phyloP scores from a whole-genome alignment of 2,329 filamentous ascomycete genomes.

The Colletotrichum kahawae region DNA sequence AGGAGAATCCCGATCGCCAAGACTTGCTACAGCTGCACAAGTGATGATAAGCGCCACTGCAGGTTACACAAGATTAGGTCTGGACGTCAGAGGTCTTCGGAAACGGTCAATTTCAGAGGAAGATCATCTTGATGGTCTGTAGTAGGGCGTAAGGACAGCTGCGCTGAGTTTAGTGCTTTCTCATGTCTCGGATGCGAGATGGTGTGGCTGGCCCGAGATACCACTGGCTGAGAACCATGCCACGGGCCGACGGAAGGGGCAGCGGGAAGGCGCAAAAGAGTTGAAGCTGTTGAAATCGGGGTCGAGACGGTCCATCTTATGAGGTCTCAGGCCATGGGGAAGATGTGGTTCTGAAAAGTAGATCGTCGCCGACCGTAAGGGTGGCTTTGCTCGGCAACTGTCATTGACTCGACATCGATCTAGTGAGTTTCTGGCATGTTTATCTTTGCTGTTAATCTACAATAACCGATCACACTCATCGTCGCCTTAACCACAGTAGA shows the following conservation, averaged over 20 bases:
- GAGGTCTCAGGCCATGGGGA: neutral
- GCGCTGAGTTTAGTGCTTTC: neutral
- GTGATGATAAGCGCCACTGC: neutral
- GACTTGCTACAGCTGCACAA: neutral
- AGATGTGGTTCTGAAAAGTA: neutral
- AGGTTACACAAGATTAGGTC: neutral
- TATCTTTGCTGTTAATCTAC: neutral
- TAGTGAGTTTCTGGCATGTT: neutral
- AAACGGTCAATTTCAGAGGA: neutral
- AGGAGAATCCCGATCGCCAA: neutral
- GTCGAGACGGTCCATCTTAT: neutral
- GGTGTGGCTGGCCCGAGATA: neutral
- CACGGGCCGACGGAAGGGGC: neutral
- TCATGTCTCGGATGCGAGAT: neutral
- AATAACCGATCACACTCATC: no score
- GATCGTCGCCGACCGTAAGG: neutral
- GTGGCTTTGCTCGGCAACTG: neutral
- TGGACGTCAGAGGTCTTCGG: neutral
- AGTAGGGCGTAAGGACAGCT: neutral
- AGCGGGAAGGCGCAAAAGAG: neutral
- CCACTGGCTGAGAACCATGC: neutral
- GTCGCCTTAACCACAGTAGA: neutral
- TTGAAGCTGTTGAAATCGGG: neutral
- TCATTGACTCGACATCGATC: neutral
- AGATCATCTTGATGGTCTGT: neutral